Conservation (phyloP, 441 rosid genomes). For the Adansonia rubrostipa region DNA sequence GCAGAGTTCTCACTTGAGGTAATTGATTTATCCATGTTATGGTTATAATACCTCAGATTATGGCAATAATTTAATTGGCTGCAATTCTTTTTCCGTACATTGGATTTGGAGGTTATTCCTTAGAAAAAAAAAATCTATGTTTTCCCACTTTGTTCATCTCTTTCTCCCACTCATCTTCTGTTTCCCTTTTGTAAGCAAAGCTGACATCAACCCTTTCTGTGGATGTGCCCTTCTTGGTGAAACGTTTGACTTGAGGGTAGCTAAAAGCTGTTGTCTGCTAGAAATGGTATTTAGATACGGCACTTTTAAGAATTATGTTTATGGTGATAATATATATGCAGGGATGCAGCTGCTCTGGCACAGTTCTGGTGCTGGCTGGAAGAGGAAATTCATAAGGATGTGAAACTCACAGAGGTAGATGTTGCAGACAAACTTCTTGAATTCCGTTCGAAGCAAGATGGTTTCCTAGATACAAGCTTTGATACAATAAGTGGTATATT, state of each 20-base stretch:
- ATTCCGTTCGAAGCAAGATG: slow-evolving; percentile 83
- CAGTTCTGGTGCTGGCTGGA: slow-evolving; percentile 97
- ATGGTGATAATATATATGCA: slow-evolving; percentile 39
- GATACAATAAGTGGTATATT: slow-evolving; percentile 92
- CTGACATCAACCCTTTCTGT: background rate
- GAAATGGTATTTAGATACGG: slow-evolving; percentile 3
- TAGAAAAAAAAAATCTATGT: background rate
- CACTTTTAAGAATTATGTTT: slow-evolving; percentile 14
- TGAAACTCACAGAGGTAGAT: slow-evolving; percentile 83
- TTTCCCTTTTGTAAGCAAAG: slow-evolving; percentile 11
- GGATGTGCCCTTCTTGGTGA: slow-evolving; percentile 18
- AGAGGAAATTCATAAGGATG: slow-evolving; percentile 66
- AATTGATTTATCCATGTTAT: slow-evolving; percentile 23
- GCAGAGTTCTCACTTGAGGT: slow-evolving; percentile 90
- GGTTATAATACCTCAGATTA: background rate
- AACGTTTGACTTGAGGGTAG: background rate
- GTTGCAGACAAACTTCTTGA: slow-evolving; percentile 84
- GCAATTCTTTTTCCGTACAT: background rate
- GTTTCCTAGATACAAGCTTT: slow-evolving; percentile 92
- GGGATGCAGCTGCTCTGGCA: slow-evolving; percentile 97
- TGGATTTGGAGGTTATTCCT: background rate
- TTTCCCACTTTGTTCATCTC: background rate
- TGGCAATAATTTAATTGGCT: background rate
- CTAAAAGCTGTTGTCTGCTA: background rate
- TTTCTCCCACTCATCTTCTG: background rate